Conservation (phyloP, 176 grass and related monocot genomes). For the Tillandsia fasciculata region DNA sequence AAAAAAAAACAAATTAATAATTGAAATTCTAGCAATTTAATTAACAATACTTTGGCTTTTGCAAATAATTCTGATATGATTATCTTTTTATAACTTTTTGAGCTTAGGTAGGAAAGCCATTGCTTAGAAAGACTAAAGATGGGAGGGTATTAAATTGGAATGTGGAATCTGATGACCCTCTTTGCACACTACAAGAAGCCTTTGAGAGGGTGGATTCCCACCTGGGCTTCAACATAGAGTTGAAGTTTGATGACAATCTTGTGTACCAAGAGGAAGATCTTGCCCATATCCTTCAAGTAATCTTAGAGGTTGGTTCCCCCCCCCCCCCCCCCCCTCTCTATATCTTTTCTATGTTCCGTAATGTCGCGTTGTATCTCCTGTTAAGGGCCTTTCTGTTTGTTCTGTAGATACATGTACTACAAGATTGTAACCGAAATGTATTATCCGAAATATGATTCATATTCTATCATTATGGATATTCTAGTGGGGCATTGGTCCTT, state of each 20-base stretch:
- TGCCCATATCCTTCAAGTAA: constrained; percentile 34
- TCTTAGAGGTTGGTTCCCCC: constrained; percentile 33
- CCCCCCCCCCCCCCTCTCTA: not conserved
- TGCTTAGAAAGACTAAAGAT: constrained; percentile 65
- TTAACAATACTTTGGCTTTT: not conserved
- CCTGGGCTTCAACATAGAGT: constrained; percentile 79
- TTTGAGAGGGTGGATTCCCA: constrained; percentile 58
- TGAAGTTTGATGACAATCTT: constrained; percentile 71
- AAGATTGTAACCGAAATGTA: no score
- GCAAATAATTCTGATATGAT: constrained; percentile 3
- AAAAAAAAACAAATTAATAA: no score
- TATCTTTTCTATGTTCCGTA: not conserved
- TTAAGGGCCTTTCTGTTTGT: no score
- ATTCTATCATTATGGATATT: no score
- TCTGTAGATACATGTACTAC: not conserved
- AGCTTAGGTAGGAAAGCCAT: constrained; percentile 51
- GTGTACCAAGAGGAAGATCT: constrained; percentile 62
- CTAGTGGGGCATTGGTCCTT: no score
- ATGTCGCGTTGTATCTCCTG: no score
- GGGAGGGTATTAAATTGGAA: constrained; percentile 60
- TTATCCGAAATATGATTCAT: no score
- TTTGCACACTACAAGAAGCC: constrained; percentile 69
- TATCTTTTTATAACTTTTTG: constrained; percentile 5
- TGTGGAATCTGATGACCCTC: constrained; percentile 56
- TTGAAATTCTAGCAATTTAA: no score